Base-by-base conservation (phyloP, 1,139 yeast species). In the Candida tetrigidarum region DNA sequence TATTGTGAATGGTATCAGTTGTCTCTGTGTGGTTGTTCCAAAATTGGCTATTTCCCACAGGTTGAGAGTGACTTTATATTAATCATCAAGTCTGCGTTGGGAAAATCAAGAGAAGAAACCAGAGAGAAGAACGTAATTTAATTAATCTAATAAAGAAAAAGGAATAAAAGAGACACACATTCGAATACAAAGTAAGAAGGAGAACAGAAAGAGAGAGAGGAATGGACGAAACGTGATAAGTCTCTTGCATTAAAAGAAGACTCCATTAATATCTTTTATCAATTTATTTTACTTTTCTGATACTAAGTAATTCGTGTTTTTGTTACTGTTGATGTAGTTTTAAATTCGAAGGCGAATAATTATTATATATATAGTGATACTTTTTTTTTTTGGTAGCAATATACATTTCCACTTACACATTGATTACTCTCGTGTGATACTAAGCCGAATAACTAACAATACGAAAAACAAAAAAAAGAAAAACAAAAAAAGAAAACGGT, bases 11-110 rank as follows among this genome's bases (percentile, higher is more conserved):
- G 83, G 92, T 14, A 74, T 83, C 39, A 82, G 95, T 49, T 92
- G 97, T 60, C 74, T 84, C 43, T 71, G 90, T 55, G 84, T 89
- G 45, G 96, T 93, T 34, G 78, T 92, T 41, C 98, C 99, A 43
- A 93, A 93, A 64, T 76, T 93, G 58, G 96, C 98, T 18, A 74
- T 82, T 46, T 76, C 90, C 46, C 93, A 86, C 64, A 77, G 93
- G 63, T 76, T 86, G 58, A 81, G 95, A 71, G 86, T 86, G 40
- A 80, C 89, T 39, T 68, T 74, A 48, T 74, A 65, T 50, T 70
- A 50, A 32, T 12, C 15, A 14, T n/a, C n/a, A n/a, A n/a, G n/a
- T n/a, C 7, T 3, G 27, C 25, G 15, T 7, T n/a, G 27, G 22
- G 15, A 12, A 6, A 37, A 23, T 25, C 20, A 15, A 36, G 14